phyloP scores from a whole-genome alignment of 2,329 filamentous ascomycete species.

The Colletotrichum sp. region DNA sequence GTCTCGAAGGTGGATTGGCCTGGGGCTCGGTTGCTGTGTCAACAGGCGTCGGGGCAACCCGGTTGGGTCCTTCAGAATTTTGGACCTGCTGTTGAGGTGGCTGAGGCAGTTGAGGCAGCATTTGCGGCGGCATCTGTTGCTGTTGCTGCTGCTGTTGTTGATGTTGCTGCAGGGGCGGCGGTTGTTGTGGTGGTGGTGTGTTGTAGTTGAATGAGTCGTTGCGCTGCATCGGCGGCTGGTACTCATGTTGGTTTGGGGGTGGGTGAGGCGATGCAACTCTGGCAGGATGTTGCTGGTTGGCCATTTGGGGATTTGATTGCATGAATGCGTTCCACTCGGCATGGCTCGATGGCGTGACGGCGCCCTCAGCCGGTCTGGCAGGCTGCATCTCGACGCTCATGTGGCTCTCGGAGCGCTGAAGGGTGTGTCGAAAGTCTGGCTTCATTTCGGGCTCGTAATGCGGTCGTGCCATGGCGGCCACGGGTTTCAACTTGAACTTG shows the following conservation, averaged over 20 bases:
- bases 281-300: constrained; percentile 37
- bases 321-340: constrained; percentile 81
- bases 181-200: neutral
- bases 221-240: neutral
- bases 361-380: constrained; percentile 33
- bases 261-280: constrained; percentile 39
- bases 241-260: constrained; percentile 18
- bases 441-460: constrained; percentile 16
- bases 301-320: constrained; percentile 68
- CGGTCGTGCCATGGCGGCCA: constrained; percentile 64
- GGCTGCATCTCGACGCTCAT: constrained; percentile 22
- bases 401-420: constrained; percentile 15
- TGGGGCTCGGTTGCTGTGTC: constrained; percentile 30
- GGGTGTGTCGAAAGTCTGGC: constrained; percentile 9
- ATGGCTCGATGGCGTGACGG: constrained; percentile 62
- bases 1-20: constrained; percentile 55
- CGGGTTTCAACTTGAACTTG: constrained; percentile 78
- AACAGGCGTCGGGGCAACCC: constrained; percentile 36
- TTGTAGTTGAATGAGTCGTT: constrained; percentile 14
- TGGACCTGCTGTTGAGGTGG: constrained; percentile 6
- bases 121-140: constrained; percentile 18
- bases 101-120: constrained; percentile 2
- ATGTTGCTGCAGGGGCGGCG: neutral
- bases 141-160: neutral
- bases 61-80: constrained; percentile 33